Conservation (phyloP, 1,139 yeast genomes). For the Candida tropicalis region DNA sequence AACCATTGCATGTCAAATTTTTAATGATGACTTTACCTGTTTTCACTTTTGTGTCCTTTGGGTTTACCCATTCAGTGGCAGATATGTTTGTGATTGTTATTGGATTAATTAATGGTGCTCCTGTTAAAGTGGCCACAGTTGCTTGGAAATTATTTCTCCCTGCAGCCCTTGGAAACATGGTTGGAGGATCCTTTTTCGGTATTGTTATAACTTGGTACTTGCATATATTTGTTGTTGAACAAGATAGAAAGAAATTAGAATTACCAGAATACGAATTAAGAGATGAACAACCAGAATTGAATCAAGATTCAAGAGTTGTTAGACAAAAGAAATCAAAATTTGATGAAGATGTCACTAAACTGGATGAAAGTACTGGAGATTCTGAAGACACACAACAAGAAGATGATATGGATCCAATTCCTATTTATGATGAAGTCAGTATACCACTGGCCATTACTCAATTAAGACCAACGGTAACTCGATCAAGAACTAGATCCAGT, state of each 20-base stretch:
- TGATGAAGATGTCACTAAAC: constrained; percentile 14
- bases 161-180: constrained; percentile 66
- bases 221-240: constrained; percentile 69
- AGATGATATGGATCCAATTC: constrained; percentile 11
- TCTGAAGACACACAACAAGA: constrained; percentile 6
- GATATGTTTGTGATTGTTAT: constrained; percentile 71
- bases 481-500: constrained; percentile 11
- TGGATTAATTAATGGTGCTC: constrained; percentile 68
- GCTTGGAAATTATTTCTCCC: constrained; percentile 75
- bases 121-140: constrained; percentile 59
- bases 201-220: constrained; percentile 66
- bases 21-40: constrained; percentile 66
- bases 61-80: constrained; percentile 79
- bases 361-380: constrained; percentile 9
- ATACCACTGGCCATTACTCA: background rate
- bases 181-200: constrained; percentile 71
- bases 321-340: constrained; percentile 32
- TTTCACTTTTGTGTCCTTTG: constrained; percentile 72
- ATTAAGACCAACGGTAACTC: background rate
- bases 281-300: constrained; percentile 79
- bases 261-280: constrained; percentile 69
- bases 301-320: constrained; percentile 76
- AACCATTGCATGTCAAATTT: constrained; percentile 78
- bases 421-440: constrained; percentile 14
- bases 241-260: constrained; percentile 59